These are phyloP conservation scores for Pugionium cornutum DNA, from an alignment of 345 rosid species.

Conservation along the genomic window DNA sequence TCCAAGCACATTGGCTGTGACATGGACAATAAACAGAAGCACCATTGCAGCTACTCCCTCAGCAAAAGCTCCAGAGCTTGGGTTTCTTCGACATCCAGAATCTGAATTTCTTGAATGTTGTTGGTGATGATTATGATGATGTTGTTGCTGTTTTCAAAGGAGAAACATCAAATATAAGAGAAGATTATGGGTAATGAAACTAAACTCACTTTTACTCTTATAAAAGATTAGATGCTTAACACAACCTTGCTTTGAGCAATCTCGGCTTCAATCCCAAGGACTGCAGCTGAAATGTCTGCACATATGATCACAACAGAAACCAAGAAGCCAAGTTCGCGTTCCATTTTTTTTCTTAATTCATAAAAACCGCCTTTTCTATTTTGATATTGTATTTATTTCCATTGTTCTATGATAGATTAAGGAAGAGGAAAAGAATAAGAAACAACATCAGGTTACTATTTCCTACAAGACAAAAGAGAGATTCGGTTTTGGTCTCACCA, in stretches of 20 bases:
- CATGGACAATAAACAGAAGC: slow-evolving; percentile 63
- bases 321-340: slow-evolving; percentile 40
- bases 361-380: background rate
- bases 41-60: slow-evolving; percentile 73
- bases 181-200: background rate
- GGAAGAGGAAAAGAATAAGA: slow-evolving; percentile 30
- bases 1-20: slow-evolving; percentile 58
- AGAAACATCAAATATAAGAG: slow-evolving; percentile 20
- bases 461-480: slow-evolving; percentile 36
- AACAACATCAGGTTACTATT: slow-evolving; percentile 37
- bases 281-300: slow-evolving; percentile 42
- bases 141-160: slow-evolving; percentile 41
- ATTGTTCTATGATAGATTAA: slow-evolving; percentile 14
- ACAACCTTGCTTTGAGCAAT: slow-evolving; percentile 43
- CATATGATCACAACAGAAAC: slow-evolving; percentile 42
- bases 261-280: slow-evolving; percentile 45
- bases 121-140: slow-evolving; percentile 43
- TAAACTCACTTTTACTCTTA: background rate
- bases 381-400: slow-evolving; percentile 29
- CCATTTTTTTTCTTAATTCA: slow-evolving; percentile 30
- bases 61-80: slow-evolving; percentile 68
- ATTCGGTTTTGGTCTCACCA: slow-evolving; percentile 33
- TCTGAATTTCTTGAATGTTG: slow-evolving; percentile 56
- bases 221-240: background rate
- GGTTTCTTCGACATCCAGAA: slow-evolving; percentile 65